Conservation (phyloP, 306 rosid species). For the Castanea crenata region DNA sequence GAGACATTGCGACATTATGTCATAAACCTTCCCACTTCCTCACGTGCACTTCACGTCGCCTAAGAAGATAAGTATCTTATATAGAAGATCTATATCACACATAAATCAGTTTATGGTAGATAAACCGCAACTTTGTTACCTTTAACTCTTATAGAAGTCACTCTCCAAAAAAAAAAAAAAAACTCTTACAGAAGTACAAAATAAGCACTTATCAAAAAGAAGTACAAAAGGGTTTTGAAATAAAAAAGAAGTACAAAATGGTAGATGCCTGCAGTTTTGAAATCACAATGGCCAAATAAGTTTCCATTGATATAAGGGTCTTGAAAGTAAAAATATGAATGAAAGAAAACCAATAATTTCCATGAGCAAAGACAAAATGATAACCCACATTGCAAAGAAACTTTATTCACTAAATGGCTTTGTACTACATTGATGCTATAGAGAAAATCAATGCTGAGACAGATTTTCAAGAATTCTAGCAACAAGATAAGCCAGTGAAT, state of each 20-base stretch:
- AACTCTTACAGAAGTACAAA: neutral
- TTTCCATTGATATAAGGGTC: too few species aligned
- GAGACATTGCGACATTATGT: constrained; percentile 43
- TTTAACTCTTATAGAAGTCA: neutral
- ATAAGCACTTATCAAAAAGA: too few species aligned
- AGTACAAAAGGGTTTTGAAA: neutral
- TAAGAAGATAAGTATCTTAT: neutral
- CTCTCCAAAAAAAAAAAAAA: too few species aligned
- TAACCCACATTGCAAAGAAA: neutral
- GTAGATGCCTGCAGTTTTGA: too few species aligned
- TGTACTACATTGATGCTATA: neutral
- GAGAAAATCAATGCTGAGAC: constrained; percentile 3
- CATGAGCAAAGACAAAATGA: neutral
- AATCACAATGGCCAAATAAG: too few species aligned
- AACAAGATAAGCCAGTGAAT: constrained; percentile 29
- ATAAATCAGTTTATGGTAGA: neutral
- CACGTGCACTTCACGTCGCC: constrained; percentile 39
- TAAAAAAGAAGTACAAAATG: too few species aligned
- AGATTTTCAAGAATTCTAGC: constrained; percentile 20
- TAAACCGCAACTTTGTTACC: neutral
- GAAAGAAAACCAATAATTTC: neutral
- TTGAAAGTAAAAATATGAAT: neutral
- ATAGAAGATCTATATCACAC: too few species aligned
- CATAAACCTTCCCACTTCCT: constrained; percentile 32
- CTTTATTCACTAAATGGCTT: neutral